Percentiles rank a stretch among this genome's conserved stretches.
phyloP scores from a whole-genome alignment of 2,329 filamentous ascomycete genomes.

The Gyromitra esculenta region DNA sequence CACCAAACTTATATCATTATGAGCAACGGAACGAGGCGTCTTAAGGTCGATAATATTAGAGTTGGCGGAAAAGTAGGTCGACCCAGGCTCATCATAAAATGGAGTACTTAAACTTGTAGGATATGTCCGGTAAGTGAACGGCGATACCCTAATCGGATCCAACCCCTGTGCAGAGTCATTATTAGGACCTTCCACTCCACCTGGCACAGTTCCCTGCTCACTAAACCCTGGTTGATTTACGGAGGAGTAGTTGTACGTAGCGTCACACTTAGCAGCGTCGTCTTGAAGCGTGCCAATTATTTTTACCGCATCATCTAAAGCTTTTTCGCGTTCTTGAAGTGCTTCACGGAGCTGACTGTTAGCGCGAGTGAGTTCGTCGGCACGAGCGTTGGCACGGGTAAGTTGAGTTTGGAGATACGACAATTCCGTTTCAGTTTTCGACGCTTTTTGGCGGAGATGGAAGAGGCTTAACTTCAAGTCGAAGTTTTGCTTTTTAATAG shows the following conservation, averaged over 20 bases:
- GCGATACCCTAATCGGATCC: slow-evolving; percentile 42
- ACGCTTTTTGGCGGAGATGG: slow-evolving; percentile 72
- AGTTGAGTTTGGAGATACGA: slow-evolving; percentile 59
- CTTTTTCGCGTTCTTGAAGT: slow-evolving; percentile 74
- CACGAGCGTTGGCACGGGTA: slow-evolving; percentile 24
- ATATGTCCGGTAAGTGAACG: slow-evolving; percentile 33
- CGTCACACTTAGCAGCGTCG: slow-evolving; percentile 23
- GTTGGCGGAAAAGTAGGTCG: slow-evolving; percentile 33
- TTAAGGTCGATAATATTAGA: slow-evolving; percentile 46
- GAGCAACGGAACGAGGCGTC: slow-evolving; percentile 24
- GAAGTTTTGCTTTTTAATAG: slow-evolving; percentile 78
- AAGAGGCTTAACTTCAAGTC: slow-evolving; percentile 78
- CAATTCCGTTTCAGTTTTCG: slow-evolving; percentile 62
- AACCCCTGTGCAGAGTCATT: slow-evolving; percentile 9
- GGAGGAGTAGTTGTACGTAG: background rate
- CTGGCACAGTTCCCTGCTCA: background rate
- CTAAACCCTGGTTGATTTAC: slow-evolving; percentile 10
- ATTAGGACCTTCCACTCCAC: slow-evolving; percentile 9
- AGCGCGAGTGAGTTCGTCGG: slow-evolving; percentile 66
- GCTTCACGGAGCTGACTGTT: slow-evolving; percentile 70
- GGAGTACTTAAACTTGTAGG: slow-evolving; percentile 27
- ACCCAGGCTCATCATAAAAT: slow-evolving; percentile 19
- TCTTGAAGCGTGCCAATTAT: slow-evolving; percentile 75
- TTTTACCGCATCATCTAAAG: slow-evolving; percentile 74
- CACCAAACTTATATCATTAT: slow-evolving; percentile 24